Conservation (phyloP, 805 yeast genomes). For the Candida argentea region DNA sequence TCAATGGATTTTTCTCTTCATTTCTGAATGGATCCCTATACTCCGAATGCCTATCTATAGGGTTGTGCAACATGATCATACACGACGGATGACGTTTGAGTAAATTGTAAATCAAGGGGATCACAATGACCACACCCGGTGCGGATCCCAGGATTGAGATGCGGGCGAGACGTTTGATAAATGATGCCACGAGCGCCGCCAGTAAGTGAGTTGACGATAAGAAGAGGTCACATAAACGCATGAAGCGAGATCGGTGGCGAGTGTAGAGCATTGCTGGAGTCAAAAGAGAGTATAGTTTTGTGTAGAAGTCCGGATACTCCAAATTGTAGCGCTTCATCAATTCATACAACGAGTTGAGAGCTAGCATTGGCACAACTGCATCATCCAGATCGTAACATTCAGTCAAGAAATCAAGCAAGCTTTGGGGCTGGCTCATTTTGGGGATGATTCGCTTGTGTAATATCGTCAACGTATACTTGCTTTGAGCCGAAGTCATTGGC, state of each 20-base stretch:
- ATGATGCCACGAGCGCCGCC: slow-evolving; percentile 74
- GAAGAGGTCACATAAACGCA: slow-evolving; percentile 79
- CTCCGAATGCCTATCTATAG: slow-evolving; percentile 11
- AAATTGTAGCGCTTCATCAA: slow-evolving; percentile 73
- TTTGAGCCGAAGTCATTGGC: slow-evolving; percentile 43
- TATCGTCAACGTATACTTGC: slow-evolving; percentile 56
- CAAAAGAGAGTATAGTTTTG: slow-evolving; percentile 70
- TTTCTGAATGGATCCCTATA: slow-evolving; percentile 59
- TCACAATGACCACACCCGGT: slow-evolving; percentile 72
- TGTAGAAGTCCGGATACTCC: slow-evolving; percentile 86
- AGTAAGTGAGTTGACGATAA: slow-evolving; percentile 83
- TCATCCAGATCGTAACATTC: slow-evolving; percentile 59
- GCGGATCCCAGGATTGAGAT: slow-evolving; percentile 73
- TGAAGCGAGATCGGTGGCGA: slow-evolving; percentile 75
- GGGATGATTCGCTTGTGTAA: slow-evolving; percentile 84
- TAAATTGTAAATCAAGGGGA: slow-evolving; percentile 88
- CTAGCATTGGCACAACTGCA: slow-evolving; percentile 54
- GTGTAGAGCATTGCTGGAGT: slow-evolving; percentile 70
- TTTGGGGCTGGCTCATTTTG: slow-evolving; percentile 64
- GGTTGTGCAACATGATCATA: slow-evolving; percentile 73
- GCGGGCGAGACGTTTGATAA: slow-evolving; percentile 74
- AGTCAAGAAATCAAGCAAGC: slow-evolving; percentile 87
- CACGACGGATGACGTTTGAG: slow-evolving; percentile 89
- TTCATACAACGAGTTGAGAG: slow-evolving; percentile 81
- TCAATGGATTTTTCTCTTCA: slow-evolving; percentile 61